phyloP scores from a whole-genome alignment of 2,329 filamentous ascomycete species.

The Pseudocercospora ulei region DNA sequence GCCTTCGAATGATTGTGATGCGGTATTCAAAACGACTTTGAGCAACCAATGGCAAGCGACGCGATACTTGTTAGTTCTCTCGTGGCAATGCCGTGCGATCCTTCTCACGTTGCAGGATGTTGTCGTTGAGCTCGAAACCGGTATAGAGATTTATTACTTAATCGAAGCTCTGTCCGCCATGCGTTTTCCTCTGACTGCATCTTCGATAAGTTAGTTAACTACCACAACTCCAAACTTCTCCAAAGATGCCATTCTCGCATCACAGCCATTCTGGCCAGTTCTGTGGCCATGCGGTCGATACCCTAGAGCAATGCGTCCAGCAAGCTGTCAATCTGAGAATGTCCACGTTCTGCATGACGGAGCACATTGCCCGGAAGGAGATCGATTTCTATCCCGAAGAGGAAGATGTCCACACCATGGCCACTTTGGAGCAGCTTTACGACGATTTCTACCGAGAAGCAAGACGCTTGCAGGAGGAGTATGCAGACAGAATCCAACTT shows the following conservation, averaged over 20 bases:
- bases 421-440: slow-evolving; percentile 48
- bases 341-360: slow-evolving; percentile 75
- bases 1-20: not conserved
- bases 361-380: slow-evolving; percentile 81
- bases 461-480: slow-evolving; percentile 57
- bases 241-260: slow-evolving; percentile 83
- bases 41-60: not conserved
- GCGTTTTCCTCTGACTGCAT: slow-evolving; percentile 1
- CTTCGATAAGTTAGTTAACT: no score
- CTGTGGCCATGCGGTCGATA: slow-evolving; percentile 80
- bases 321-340: slow-evolving; percentile 69
- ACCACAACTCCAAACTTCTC: slow-evolving; percentile 4
- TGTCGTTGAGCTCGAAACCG: slow-evolving; percentile 3
- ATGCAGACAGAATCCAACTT: slow-evolving; percentile 61
- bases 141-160: not conserved
- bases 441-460: slow-evolving; percentile 68
- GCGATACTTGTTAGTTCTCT: not conserved
- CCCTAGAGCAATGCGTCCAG: slow-evolving; percentile 72
- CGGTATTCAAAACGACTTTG: not conserved
- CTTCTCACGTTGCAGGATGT: not conserved
- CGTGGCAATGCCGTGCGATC: not conserved
- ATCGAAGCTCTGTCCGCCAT: slow-evolving; percentile 1
- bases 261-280: slow-evolving; percentile 98
- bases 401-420: slow-evolving; percentile 35
- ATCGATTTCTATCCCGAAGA: slow-evolving; percentile 90